These are phyloP conservation scores for Aphanomyces invadans DNA, from an alignment of 352 stramenopile species.

Conservation along the genomic window DNA sequence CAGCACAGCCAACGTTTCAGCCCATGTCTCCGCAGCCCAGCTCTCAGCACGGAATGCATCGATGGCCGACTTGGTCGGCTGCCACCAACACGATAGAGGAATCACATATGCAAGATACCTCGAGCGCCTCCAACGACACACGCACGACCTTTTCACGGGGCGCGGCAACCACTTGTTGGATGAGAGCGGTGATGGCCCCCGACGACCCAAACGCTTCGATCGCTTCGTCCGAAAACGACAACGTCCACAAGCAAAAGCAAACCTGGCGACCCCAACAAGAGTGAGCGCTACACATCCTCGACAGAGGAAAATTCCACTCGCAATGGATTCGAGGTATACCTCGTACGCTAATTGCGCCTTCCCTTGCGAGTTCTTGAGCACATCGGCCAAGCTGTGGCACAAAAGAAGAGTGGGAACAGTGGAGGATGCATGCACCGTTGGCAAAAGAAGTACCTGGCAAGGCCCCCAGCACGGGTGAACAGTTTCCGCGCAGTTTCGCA, in stretches of 20 bases:
- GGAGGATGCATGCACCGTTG: background rate
- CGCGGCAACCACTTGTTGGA: conserved; percentile 87
- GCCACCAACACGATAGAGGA: too few species aligned
- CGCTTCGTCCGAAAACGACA: conserved; percentile 87
- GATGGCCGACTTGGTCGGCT: too few species aligned
- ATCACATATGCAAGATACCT: too few species aligned
- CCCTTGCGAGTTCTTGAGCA: conserved; percentile 70
- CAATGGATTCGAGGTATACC: too few species aligned
- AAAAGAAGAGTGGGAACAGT: background rate
- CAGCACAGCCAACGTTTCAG: too few species aligned
- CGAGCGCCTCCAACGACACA: conserved; percentile 89
- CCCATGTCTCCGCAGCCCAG: too few species aligned
- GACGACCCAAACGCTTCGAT: conserved; percentile 67
- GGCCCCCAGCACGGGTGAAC: conserved; percentile 86
- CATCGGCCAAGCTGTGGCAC: conserved; percentile 44
- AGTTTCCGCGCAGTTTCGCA: conserved; percentile 81
- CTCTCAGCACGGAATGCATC: too few species aligned
- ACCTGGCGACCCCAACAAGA: too few species aligned
- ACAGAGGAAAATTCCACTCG: too few species aligned
- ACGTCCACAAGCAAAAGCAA: conserved; percentile 94
- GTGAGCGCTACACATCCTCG: too few species aligned
- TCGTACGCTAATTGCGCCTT: conserved; percentile 94
- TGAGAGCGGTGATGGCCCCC: conserved; percentile 57
- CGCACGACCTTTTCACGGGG: conserved; percentile 95
- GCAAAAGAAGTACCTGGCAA: conserved; percentile 79